Evolutionary conservation across 257 asterid genomes (phyloP).

Genomic region (Ilex asprella): DNA sequence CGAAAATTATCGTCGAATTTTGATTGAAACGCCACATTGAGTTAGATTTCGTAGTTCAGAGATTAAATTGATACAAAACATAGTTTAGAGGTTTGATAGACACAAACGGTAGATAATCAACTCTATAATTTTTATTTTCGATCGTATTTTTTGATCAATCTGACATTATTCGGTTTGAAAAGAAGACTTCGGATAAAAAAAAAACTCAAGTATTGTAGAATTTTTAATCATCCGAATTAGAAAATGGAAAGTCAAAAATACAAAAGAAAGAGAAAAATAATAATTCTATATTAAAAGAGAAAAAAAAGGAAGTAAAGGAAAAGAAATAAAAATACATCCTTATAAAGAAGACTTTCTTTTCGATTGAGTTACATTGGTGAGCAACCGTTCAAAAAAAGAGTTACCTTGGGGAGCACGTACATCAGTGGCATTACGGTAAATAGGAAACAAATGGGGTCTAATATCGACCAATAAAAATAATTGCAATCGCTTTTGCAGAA

Average conservation of each 20-base stretch:
- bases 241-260: slow-evolving; percentile 12
- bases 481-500: slow-evolving; percentile 30
- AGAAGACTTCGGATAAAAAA: no score
- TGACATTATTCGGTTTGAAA: no score
- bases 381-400: neutral
- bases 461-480: slow-evolving; percentile 18
- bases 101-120: no score
- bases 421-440: slow-evolving; percentile 34
- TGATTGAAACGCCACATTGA: no score
- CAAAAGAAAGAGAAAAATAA: neutral
- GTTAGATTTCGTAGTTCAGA: no score
- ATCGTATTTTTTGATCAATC: no score
- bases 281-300: neutral
- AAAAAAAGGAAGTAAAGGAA: neutral
- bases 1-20: no score
- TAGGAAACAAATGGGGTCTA: neutral
- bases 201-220: no score
- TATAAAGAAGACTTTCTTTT: slow-evolving; percentile 1
- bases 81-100: no score
- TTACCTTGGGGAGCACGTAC: slow-evolving; percentile 17
- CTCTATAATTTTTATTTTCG: no score
- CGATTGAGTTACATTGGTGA: neutral
- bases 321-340: neutral
- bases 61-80: no score
- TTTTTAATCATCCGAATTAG: no score